phyloP scores from a whole-genome alignment of 139 green algal genomes.

The Monoraphidium neglectum region DNA sequence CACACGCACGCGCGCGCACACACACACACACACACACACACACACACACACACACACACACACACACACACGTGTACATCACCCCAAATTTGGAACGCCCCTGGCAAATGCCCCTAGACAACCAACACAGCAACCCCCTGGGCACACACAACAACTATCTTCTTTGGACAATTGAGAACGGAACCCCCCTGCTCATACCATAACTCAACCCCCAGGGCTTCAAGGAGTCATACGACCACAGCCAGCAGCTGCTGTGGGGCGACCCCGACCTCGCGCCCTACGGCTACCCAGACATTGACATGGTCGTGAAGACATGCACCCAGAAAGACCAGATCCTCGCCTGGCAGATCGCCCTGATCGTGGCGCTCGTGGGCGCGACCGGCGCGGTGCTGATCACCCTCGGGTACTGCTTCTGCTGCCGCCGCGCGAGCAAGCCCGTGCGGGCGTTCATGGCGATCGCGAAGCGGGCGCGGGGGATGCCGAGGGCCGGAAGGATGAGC shows the following conservation, averaged over 20 bases:
- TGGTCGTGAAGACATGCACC: not conserved
- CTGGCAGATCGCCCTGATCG: not conserved
- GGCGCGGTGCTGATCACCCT: not conserved
- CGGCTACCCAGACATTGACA: not conserved
- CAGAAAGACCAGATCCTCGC: not conserved
- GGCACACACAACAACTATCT: too few species aligned
- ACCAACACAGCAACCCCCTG: too few species aligned
- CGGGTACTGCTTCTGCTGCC: constrained; percentile 17
- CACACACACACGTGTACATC: too few species aligned
- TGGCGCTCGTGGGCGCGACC: not conserved
- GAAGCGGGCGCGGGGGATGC: constrained; percentile 49
- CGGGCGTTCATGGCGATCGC: constrained; percentile 11
- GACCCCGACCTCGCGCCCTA: not conserved
- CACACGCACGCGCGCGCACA: too few species aligned
- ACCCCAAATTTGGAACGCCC: too few species aligned
- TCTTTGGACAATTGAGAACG: too few species aligned
- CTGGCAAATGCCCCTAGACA: too few species aligned
- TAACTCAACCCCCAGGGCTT: not conserved
- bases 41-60: too few species aligned
- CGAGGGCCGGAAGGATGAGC: constrained; percentile 38
- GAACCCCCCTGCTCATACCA: not conserved
- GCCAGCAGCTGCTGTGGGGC: not conserved
- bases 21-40: too few species aligned
- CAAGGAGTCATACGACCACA: not conserved
- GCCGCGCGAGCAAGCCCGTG: constrained; percentile 8